Evolutionary conservation across 2,329 filamentous ascomycete genomes (phyloP), one percentile per base, ranked within the genome.

Genomic region (Trichoderma endophyticum): DNA sequence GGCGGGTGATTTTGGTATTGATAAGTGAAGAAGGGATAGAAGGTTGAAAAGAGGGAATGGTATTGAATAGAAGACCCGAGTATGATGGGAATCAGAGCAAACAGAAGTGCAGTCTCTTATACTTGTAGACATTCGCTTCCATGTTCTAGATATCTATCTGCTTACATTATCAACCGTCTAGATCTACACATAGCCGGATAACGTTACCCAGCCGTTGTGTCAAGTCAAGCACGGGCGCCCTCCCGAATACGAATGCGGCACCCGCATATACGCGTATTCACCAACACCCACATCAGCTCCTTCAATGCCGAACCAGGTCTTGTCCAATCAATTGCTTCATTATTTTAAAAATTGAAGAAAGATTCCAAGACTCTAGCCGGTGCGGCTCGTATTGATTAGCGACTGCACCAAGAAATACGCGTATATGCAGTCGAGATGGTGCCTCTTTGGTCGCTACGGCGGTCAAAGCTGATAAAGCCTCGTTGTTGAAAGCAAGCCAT

Each of bases 201-300:
- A 51, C 21, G 30, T 70, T 62, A 32, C 39, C 28, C 6, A 28
- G 26, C 51, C 18, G 51, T 15, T 34, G 24, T 30, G 56, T 59
- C 63, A 39, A 28, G 11, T 54, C 39, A 64, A 30, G 9, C 34
- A 30, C 34, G 24, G 51, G 56, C 18, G 65, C 56, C 6, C 66
- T 36, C 6, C 57, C 67, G 67, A 70, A 70, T 62, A 70, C 67
- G 67, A 70, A 70, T 70, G 67, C 67, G 67, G 30, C 18, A 39
- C 21, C 24, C 24, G 65, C 26, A 26, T 48, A 60, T 69, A 69
- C 65, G 56, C 65, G 56, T 61, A 69, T 66, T 60, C n/a, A 34
- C 1, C 18, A n/a, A 30, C 34, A 43, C 26, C 60, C 60, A 63
- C 60, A 51, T 36, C 43, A 24, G 21, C 63, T 56, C 28, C 43